Base-by-base conservation (phyloP, 2,329 filamentous ascomycete species). In the Ophiostoma pallidulum region DNA sequence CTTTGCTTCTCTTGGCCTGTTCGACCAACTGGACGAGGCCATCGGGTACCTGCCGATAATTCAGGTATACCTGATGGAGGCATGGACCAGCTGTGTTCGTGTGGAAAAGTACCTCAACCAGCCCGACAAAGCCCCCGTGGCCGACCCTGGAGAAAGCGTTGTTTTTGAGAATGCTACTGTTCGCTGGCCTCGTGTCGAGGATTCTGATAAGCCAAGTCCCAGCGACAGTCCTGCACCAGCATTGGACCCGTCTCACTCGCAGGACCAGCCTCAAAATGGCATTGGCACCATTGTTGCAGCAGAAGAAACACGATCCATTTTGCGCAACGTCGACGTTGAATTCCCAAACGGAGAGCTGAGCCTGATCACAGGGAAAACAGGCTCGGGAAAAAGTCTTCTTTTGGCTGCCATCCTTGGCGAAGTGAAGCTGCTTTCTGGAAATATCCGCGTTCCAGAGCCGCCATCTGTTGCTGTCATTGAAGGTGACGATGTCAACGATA, bases 341-440 rank as follows among this genome's bases (percentile, higher is more conserved):
- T 67, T 68, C 31, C 63, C 62, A 3, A 51, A 47, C 19, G 59
- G 59, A 14, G 58, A 63, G 20, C 55, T 68, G 35, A 66, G 59
- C 20, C 54, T 68, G 6, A 58, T 68, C 14, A 57, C 60, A 1
- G 66, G 66, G 8, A 65, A 65, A 40, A 67, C 65, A 1, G 66
- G 66, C 2, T 59, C 64, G 3, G 66, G 66, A 4, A 68, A 68
- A 55, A 66, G 62, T 28, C 61, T 66, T 4, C 55, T 68, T 13
- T 54, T 68, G 33, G 62, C 65, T 1, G 63, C 65, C 8, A 61
- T 68, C 20, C 53, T 68, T 3, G 66, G 66, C 6, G 66, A 68
- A 45, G 65, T 66, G 22, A 61, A 65, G 41, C 57, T 67, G 4
- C 36, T 67, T 22, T 56, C 60, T 0, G 66, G 66, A 3, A 51